Evolutionary conservation across 75 land plant species (phyloP).

Genomic region (Pseudotsuga menziesii): DNA sequence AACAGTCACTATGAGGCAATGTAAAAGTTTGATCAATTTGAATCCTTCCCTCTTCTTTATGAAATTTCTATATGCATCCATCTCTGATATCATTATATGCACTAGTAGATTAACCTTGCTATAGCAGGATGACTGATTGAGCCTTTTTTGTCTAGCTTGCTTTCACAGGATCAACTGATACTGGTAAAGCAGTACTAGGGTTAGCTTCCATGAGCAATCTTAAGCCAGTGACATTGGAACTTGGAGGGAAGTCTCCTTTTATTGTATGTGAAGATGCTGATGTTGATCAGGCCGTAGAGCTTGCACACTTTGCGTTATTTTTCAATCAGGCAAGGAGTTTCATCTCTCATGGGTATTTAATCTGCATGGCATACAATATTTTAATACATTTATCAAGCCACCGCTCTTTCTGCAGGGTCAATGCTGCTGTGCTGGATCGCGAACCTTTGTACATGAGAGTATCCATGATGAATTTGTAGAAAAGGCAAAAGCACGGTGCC

Average conservation of each 20-base stretch:
- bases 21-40: no score
- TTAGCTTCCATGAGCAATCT: conserved; percentile 45
- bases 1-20: no score
- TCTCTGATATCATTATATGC: no score
- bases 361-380: no score
- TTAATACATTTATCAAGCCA: no score
- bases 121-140: no score
- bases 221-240: conserved; percentile 52
- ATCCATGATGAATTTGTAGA: conserved; percentile 54
- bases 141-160: conserved; percentile 16
- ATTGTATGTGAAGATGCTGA: conserved; percentile 51
- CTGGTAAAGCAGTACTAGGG: conserved; percentile 31
- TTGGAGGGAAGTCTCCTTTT: conserved; percentile 57
- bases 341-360: no score
- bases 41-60: no score
- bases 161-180: conserved; percentile 50
- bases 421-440: conserved; percentile 55
- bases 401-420: conserved; percentile 26
- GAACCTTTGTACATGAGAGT: conserved; percentile 56
- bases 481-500: conserved; percentile 42
- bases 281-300: conserved; percentile 49
- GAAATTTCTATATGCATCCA: no score
- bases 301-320: conserved; percentile 51
- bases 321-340: conserved; percentile 34
- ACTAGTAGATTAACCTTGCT: no score